Base-by-base conservation (phyloP, 169 alveolate genomes). In the Plasmodium knowlesi region DNA sequence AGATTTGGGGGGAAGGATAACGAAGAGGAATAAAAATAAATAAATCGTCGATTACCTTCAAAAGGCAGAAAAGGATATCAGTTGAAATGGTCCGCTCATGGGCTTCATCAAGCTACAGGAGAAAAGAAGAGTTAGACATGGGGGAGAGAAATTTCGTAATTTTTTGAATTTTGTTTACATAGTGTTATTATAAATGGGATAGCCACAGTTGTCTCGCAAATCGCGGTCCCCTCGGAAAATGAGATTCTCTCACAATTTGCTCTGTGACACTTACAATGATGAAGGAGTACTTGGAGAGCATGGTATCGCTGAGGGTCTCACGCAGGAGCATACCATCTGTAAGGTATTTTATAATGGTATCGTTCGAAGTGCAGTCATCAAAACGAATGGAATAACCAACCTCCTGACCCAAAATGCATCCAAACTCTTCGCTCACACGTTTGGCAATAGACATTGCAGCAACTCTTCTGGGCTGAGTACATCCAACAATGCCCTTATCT, bases 41-140 rank as follows among this genome's bases (percentile, higher is more conserved):
- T 0, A 19, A 61, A 61, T 34, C 8, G 16, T 16, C 12, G 79
- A 96, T 28, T 93, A 97, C 98, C 98, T 98, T 99, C 39, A 99
- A 95, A 41, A 99, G 95, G n/a, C 99, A 99, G 96, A 99, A 99
- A 74, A 99, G 96, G 2, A 99, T 99, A 95, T 99, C 99, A 12
- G 99, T 99, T 78, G 99, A 97, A 53, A 99, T 98, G 30, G 99
- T 99, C 84, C 99, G 96, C 95, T 99, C 99, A 95, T 99, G 99
- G 1, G 99, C 99, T 89, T 99, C 99, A 95, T 99, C 99, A 72
- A 99, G 97, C 98, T 88, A 41, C 22, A 37, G 67, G 39, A 41
- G 57, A 10, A n/a, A 12, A 46, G 34, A 19, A 25, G 2, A 28
- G 22, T 53, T 1, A 1, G 53, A 37, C 34, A 39, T 30, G 54